Evolutionary conservation across 352 stramenopile species (phyloP).

Genomic region (Globisporangium canariense): DNA sequence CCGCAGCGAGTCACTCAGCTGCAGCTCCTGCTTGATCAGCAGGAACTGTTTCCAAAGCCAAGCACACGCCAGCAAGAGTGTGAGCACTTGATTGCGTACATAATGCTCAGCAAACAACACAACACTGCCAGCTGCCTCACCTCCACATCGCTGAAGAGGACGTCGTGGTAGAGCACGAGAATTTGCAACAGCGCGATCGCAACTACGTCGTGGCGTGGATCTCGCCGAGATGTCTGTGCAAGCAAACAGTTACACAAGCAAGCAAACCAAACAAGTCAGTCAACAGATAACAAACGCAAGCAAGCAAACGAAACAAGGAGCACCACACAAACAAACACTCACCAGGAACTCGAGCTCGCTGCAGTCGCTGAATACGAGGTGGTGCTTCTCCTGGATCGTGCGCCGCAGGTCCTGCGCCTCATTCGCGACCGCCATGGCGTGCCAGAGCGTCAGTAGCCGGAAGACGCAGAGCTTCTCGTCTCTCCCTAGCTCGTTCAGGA

Average conservation of each 20-base stretch:
- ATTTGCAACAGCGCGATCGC: slow-evolving; percentile 51
- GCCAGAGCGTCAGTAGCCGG: slow-evolving; percentile 52
- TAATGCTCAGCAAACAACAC: background rate
- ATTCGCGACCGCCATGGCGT: slow-evolving; percentile 39
- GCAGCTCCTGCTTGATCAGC: slow-evolving; percentile 47
- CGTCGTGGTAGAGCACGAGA: slow-evolving; percentile 59
- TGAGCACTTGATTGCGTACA: background rate
- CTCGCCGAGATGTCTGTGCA: slow-evolving; percentile 37
- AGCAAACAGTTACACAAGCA: background rate
- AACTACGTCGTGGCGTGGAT: slow-evolving; percentile 33
- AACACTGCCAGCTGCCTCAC: slow-evolving; percentile 15
- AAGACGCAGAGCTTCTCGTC: slow-evolving; percentile 55
- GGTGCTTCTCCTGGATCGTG: slow-evolving; percentile 50
- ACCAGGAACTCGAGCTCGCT: slow-evolving; percentile 66
- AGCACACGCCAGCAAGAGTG: background rate
- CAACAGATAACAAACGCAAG: background rate
- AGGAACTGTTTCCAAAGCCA: slow-evolving; percentile 29
- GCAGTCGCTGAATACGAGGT: slow-evolving; percentile 56
- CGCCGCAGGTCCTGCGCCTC: slow-evolving; percentile 32
- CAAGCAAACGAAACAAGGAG: background rate
- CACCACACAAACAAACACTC: background rate
- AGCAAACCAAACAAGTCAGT: background rate
- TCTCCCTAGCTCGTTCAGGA: slow-evolving; percentile 43
- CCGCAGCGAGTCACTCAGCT: slow-evolving; percentile 21
- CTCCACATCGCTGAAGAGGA: slow-evolving; percentile 73